A percentile compares a stretch with the other conserved stretches of the same genome.
Conservation (phyloP, 768 basidiomycete species). For the Pleurotus sapidus region DNA sequence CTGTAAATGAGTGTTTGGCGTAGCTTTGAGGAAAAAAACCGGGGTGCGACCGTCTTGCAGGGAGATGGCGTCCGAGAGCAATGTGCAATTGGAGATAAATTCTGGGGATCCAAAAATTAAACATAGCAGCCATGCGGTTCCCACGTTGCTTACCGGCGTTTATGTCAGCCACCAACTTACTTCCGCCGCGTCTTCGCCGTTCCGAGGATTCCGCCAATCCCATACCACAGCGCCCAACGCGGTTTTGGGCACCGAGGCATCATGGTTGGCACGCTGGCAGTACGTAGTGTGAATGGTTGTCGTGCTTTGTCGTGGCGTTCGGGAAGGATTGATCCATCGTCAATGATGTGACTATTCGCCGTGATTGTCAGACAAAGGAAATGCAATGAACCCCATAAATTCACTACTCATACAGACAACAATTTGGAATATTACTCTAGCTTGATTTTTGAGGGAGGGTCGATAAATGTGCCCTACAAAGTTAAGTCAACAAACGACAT, state of each 20-base stretch:
- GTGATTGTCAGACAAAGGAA: neutral
- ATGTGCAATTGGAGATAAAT: slow-evolving; percentile 7
- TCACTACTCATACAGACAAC: slow-evolving; percentile 6
- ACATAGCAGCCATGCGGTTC: slow-evolving; percentile 5
- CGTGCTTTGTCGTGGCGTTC: no score
- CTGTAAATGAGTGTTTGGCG: neutral
- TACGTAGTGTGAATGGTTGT: no score
- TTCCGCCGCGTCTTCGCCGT: slow-evolving; percentile 1
- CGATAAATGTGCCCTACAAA: slow-evolving; percentile 43
- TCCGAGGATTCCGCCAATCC: slow-evolving; percentile 2
- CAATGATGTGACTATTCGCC: neutral
- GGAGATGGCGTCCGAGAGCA: neutral
- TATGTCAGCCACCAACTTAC: neutral
- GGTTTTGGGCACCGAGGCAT: no score
- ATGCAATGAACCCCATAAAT: neutral
- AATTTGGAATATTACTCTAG: slow-evolving; percentile 22
- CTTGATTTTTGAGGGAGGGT: slow-evolving; percentile 43
- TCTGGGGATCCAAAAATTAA: neutral
- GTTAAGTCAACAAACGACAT: neutral
- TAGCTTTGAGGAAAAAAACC: neutral
- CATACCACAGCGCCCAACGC: neutral
- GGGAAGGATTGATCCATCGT: no score
- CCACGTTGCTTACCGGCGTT: neutral
- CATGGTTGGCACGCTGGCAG: no score
- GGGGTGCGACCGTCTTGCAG: neutral